Evolutionary conservation across 179 eudicot genomes (phyloP), one percentile per base, ranked within the genome.

Genomic region (Spergularia azorica): DNA sequence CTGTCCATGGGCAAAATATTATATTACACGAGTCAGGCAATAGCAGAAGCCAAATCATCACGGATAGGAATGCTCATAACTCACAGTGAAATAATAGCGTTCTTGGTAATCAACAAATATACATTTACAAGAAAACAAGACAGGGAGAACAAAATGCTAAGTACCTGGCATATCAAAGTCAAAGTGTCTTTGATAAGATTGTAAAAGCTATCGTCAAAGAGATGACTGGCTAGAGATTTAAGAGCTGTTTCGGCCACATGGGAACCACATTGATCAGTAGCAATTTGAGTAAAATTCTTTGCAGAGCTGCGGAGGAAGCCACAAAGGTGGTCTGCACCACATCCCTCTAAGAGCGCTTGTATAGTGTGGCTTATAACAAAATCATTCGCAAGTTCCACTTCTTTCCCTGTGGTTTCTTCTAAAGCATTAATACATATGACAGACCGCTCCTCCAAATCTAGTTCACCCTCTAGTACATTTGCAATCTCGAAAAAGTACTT

Each of bases 241-340:
- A 95, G 84, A 67, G 97, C 99, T 60, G 97, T 79, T 88, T 95
- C 99, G 61, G 90, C 97, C 43, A 95, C 99, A 84, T 93, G 98
- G 74, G 99, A 95, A 77, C 99, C 99, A 75, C 88, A 85, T 62
- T 84, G 84, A 82, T 93, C 99, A 78, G 82, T 89, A n/a, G 94
- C 83, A 83, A 95, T 91, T 20, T 57, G 83, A 72, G 80, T 82
- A 76, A 93, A 91, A 66, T 85, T 81, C 65, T 88, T 82, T 18
- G 90, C 88, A 85, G 91, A 95, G 78, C 89, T 85, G 62, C 83
- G 84, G 17, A 95, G 90, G 78, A 95, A 95, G 68, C 82, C 81
- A 81, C 98, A 93, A 59, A 91, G 88, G 76, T 90, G 92, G 55
- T 93, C 89, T 32, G 89, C 81, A 78, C 89, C 90, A 83, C 98